Conservation (phyloP, 176 grass and related monocot genomes). For the Calamus simplicifolius region DNA sequence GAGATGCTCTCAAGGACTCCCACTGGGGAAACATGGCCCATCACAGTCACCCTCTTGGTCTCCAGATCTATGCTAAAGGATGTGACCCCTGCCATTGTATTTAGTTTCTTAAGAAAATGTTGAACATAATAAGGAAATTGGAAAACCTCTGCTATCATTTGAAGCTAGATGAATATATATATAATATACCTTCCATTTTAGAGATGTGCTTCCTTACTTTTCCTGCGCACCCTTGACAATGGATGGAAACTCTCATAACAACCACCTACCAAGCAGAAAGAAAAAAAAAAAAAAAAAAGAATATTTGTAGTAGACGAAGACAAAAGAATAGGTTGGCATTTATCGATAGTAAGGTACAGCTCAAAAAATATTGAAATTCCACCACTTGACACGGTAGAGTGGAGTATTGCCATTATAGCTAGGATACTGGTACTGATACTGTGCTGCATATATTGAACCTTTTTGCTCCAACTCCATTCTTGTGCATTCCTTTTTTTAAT, state of each 20-base stretch:
- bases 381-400: too few relatives aligned
- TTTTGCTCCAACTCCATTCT: too few relatives aligned
- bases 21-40: constrained; percentile 88
- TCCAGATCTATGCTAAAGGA: constrained; percentile 99
- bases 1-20: constrained; percentile 96
- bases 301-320: constrained; percentile 7
- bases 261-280: constrained; percentile 58
- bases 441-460: too few relatives aligned
- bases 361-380: background rate
- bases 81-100: constrained; percentile 60
- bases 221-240: constrained; percentile 94
- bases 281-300: constrained; percentile 5
- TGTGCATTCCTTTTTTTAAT: too few relatives aligned
- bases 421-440: too few relatives aligned
- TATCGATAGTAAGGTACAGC: background rate
- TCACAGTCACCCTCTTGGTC: constrained; percentile 98
- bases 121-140: too few relatives aligned
- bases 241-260: constrained; percentile 94
- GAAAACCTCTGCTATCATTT: too few relatives aligned
- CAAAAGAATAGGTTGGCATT: constrained; percentile 1
- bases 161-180: too few relatives aligned
- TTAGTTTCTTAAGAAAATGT: background rate
- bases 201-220: constrained; percentile 98
- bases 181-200: constrained; percentile 84
- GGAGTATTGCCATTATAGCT: too few relatives aligned